These are phyloP conservation scores for Hippophae rhamnoides DNA, from an alignment of 306 rosid genomes.

Conservation along the genomic window DNA sequence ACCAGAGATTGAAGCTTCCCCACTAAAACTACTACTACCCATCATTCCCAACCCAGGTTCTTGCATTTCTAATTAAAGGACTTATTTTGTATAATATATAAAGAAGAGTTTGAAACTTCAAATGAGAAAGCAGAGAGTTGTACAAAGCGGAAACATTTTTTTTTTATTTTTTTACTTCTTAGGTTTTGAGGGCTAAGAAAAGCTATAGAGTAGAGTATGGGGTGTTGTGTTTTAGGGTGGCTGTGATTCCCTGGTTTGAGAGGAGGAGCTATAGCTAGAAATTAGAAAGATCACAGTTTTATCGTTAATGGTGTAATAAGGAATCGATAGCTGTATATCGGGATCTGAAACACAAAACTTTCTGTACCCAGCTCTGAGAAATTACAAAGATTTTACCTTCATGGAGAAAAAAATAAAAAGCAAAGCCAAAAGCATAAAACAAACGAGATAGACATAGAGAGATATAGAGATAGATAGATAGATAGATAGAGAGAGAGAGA, in stretches of 20 bases:
- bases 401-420: slow-evolving; percentile 25
- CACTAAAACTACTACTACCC: slow-evolving; percentile 24
- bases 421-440: slow-evolving; percentile 19
- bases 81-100: not conserved
- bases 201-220: too few relatives aligned
- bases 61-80: slow-evolving; percentile 41
- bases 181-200: too few relatives aligned
- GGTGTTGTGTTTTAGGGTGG: too few relatives aligned
- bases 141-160: too few relatives aligned
- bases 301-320: slow-evolving; percentile 20
- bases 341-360: slow-evolving; percentile 75
- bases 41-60: slow-evolving; percentile 71
- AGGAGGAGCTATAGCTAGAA: not conserved
- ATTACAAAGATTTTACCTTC: slow-evolving; percentile 53
- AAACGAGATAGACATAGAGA: slow-evolving; percentile 17
- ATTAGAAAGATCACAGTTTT: slow-evolving; percentile 12
- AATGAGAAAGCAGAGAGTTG: not conserved
- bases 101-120: not conserved
- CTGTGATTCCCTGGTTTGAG: too few relatives aligned
- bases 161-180: too few relatives aligned
- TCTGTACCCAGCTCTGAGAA: slow-evolving; percentile 45
- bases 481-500: slow-evolving; percentile 11
- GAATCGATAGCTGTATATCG: slow-evolving; percentile 29
- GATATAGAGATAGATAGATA: slow-evolving; percentile 16
- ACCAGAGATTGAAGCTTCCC: slow-evolving; percentile 21